Evolutionary conservation across 345 rosid genomes (phyloP).

Genomic region (Pugionium dolabratum): DNA sequence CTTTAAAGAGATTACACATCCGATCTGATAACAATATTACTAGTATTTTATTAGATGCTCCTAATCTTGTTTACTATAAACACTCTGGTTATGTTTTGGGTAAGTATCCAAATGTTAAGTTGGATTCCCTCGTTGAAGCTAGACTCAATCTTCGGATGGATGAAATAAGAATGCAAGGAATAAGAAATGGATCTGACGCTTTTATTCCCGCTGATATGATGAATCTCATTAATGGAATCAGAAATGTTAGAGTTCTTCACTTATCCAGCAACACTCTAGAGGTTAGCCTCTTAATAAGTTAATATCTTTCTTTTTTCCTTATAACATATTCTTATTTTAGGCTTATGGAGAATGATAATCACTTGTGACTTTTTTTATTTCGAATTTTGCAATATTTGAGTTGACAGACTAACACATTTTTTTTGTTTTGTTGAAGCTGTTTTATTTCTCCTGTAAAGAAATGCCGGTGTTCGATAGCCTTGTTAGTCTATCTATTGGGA

Average conservation of each 20-base stretch:
- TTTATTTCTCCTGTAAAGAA: not conserved
- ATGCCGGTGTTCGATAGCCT: slow-evolving; percentile 2
- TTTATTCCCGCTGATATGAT: not conserved
- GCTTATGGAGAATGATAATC: too few relatives aligned
- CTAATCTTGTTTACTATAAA: slow-evolving; percentile 17
- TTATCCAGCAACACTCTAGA: not conserved
- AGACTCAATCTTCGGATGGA: not conserved
- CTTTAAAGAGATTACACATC: not conserved
- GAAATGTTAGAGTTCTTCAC: slow-evolving; percentile 6
- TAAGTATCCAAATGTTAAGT: slow-evolving; percentile 3
- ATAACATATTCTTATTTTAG: not conserved
- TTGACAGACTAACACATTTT: not conserved
- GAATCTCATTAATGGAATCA: not conserved
- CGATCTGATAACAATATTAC: not conserved
- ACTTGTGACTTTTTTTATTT: too few relatives aligned
- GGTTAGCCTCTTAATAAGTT: not conserved
- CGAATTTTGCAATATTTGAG: too few relatives aligned
- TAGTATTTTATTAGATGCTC: not conserved
- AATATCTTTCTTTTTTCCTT: not conserved
- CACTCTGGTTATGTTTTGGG: not conserved
- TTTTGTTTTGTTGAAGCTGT: not conserved
- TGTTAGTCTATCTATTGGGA: not conserved
- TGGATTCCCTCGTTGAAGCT: slow-evolving; percentile 16
- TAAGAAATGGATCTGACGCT: not conserved
- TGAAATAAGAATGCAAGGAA: not conserved